These are phyloP conservation scores for Psidium guajava DNA, from an alignment of 345 rosid species.

Conservation along the genomic window DNA sequence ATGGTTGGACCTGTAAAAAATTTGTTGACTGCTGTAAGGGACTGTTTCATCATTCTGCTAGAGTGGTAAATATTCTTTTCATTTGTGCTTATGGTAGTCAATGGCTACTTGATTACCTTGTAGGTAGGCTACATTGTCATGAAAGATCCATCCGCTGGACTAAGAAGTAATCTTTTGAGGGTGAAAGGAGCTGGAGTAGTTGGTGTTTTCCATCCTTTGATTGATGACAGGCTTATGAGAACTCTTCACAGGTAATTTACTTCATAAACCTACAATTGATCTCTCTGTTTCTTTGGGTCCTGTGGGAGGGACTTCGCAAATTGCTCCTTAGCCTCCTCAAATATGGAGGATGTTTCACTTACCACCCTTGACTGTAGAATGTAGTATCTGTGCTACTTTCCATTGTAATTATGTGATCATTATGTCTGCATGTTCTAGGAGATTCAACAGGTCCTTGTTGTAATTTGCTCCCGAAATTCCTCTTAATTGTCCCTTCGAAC, in stretches of 20 bases:
- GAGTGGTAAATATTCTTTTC: neutral
- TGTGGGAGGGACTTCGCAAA: neutral
- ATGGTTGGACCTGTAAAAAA: neutral
- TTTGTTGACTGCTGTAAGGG: neutral
- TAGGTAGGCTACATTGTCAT: slow-evolving; percentile 93
- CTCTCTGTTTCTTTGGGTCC: neutral
- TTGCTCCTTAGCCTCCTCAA: neutral
- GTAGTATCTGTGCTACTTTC: neutral
- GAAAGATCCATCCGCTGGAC: slow-evolving; percentile 57
- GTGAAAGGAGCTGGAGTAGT: slow-evolving; percentile 72
- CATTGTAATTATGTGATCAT: neutral
- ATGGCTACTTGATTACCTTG: neutral
- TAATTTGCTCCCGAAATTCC: neutral
- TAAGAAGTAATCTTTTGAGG: slow-evolving; percentile 48
- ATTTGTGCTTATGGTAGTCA: neutral
- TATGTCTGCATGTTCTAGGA: neutral
- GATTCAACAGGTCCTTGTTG: neutral
- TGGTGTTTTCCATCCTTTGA: slow-evolving; percentile 67
- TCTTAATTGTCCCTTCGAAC: neutral
- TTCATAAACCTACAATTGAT: neutral
- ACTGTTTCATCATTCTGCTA: neutral
- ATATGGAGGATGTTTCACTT: neutral
- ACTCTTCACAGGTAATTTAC: slow-evolving; percentile 42
- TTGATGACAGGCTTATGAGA: slow-evolving; percentile 45
- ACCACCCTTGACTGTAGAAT: neutral